These are phyloP conservation scores for Aspergillus sclerotioniger DNA, from an alignment of 495 filamentous ascomycete genomes.

Conservation along the genomic window DNA sequence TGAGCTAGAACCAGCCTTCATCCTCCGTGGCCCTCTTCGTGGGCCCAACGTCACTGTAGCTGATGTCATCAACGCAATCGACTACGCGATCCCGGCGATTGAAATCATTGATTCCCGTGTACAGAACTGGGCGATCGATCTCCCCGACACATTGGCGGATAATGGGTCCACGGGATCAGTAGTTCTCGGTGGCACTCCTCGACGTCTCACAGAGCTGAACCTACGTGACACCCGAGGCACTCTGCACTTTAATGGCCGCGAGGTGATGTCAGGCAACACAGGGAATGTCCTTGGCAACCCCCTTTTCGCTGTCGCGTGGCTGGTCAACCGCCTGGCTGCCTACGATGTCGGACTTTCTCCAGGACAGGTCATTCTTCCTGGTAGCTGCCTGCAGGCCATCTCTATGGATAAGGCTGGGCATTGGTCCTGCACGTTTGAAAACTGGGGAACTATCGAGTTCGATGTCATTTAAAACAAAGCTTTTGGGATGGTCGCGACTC, in stretches of 20 bases:
- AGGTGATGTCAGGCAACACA: slow-evolving; percentile 23
- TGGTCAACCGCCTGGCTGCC: slow-evolving; percentile 20
- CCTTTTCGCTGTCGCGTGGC: slow-evolving; percentile 20
- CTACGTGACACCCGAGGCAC: slow-evolving; percentile 19
- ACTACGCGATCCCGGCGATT: slow-evolving; percentile 25
- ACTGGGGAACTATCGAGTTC: slow-evolving; percentile 23
- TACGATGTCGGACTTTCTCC: slow-evolving; percentile 23
- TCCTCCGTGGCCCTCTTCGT: slow-evolving; percentile 13
- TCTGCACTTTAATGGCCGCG: slow-evolving; percentile 19
- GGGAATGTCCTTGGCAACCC: slow-evolving; percentile 24
- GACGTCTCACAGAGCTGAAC: slow-evolving; percentile 17
- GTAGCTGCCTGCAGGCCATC: slow-evolving; percentile 23
- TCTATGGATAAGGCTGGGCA: slow-evolving; percentile 16
- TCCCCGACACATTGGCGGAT: slow-evolving; percentile 23
- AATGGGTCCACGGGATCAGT: slow-evolving; percentile 21
- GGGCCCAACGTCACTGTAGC: slow-evolving; percentile 23
- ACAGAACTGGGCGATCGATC: slow-evolving; percentile 25
- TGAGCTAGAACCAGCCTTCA: slow-evolving; percentile 23
- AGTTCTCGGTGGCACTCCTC: slow-evolving; percentile 23
- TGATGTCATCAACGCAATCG: slow-evolving; percentile 23
- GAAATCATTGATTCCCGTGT: slow-evolving; percentile 26
- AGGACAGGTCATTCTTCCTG: slow-evolving; percentile 20
- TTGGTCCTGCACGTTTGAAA: slow-evolving; percentile 22
- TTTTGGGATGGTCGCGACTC: no score
- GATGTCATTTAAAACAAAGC: slow-evolving; percentile 14